Percentiles rank a stretch among this genome's conserved stretches.
phyloP scores from a whole-genome alignment of 192 early-diverging fungal genomes.

The Backusella sp. region DNA sequence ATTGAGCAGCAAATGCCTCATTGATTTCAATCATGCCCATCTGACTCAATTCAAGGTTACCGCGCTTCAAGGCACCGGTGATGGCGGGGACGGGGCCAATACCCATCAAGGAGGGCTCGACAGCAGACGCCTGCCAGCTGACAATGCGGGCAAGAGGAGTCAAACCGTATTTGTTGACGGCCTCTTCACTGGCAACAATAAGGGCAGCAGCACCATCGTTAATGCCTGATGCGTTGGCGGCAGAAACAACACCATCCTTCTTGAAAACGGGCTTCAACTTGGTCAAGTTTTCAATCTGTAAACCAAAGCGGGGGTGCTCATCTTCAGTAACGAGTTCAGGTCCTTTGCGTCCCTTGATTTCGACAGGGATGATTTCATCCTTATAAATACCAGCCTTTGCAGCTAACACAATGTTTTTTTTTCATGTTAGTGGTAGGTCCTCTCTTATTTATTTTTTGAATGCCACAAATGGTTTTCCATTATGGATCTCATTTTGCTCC shows the following conservation, averaged over 20 bases:
- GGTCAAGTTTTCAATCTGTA: constrained; percentile 73
- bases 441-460: neutral
- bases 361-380: constrained; percentile 81
- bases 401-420: constrained; percentile 4
- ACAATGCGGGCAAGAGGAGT: constrained; percentile 86
- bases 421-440: neutral
- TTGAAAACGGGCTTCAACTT: constrained; percentile 88
- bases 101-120: constrained; percentile 95
- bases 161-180: constrained; percentile 76
- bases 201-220: constrained; percentile 90
- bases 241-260: constrained; percentile 87
- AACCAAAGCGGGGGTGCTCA: constrained; percentile 89
- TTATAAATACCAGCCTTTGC: constrained; percentile 67
- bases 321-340: constrained; percentile 70
- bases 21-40: constrained; percentile 96
- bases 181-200: constrained; percentile 82
- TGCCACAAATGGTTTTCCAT: neutral
- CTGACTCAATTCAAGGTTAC: constrained; percentile 73
- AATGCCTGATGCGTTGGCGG: constrained; percentile 95
- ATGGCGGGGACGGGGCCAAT: constrained; percentile 96
- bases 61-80: constrained; percentile 76
- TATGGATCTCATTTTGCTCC: neutral
- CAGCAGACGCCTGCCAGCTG: constrained; percentile 80
- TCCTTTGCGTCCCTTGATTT: constrained; percentile 79
- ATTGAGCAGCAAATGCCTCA: constrained; percentile 97